Conservation (phyloP, 192 early-diverging fungal genomes). For the Backusella sp. region DNA sequence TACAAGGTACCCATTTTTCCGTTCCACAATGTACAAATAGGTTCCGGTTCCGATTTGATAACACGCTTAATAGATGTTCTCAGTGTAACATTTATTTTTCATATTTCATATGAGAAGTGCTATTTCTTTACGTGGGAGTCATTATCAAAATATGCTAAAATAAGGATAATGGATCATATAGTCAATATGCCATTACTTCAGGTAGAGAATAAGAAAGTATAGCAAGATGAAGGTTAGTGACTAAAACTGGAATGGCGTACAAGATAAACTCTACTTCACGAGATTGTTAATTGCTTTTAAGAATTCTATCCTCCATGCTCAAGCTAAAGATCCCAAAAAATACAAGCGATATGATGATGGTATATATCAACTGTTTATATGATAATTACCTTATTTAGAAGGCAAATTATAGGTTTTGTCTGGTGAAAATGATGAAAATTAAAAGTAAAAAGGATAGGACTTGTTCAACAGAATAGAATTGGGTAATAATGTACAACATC, state of each 20-base stretch:
- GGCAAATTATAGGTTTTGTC: background rate
- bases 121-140: background rate
- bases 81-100: background rate
- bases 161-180: background rate
- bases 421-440: background rate
- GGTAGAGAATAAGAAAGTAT: background rate
- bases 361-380: background rate
- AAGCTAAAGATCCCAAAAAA: background rate
- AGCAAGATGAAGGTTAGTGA: background rate
- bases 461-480: background rate
- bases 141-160: background rate
- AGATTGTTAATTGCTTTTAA: background rate
- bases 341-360: background rate
- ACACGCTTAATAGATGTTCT: background rate
- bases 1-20: background rate
- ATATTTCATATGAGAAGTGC: background rate
- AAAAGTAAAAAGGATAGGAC: background rate
- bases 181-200: background rate
- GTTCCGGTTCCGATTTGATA: slow-evolving; percentile 10
- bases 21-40: background rate
- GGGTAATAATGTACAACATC: background rate
- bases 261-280: slow-evolving; percentile 7
- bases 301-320: background rate
- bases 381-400: background rate
- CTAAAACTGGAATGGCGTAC: slow-evolving; percentile 3